These are phyloP conservation scores for Paragyromitra xinjiangensis DNA, from an alignment of 495 filamentous ascomycete species.

Conservation along the genomic window DNA sequence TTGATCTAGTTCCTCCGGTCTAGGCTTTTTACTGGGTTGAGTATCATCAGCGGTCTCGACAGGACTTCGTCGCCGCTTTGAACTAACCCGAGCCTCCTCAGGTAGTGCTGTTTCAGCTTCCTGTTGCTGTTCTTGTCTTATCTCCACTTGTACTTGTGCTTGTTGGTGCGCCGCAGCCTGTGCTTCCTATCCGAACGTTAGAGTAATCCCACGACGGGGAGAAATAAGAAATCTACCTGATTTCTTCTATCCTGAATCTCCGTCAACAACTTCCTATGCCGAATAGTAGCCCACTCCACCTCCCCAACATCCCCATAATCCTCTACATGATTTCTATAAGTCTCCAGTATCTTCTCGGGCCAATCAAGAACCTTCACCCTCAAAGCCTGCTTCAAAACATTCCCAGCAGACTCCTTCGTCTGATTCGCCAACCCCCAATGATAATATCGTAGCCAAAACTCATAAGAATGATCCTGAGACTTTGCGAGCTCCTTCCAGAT, in stretches of 20 bases:
- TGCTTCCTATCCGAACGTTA: constrained; percentile 24
- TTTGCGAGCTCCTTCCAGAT: constrained; percentile 77
- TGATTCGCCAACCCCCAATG: constrained; percentile 75
- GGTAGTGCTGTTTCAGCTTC: constrained; percentile 25
- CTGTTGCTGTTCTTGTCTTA: constrained; percentile 33
- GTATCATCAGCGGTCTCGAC: constrained; percentile 48
- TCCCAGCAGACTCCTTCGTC: constrained; percentile 44
- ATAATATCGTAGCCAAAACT: constrained; percentile 94
- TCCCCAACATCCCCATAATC: constrained; percentile 59
- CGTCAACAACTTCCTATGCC: constrained; percentile 41
- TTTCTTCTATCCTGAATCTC: constrained; percentile 49
- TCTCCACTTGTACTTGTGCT: constrained; percentile 18
- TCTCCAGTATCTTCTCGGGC: constrained; percentile 87
- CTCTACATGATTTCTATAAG: constrained; percentile 78
- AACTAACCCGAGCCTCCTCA: constrained; percentile 37
- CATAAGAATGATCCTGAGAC: constrained; percentile 76
- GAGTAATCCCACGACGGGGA: not conserved
- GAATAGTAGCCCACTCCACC: constrained; percentile 55
- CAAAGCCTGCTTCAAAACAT: constrained; percentile 77
- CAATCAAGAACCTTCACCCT: constrained; percentile 73
- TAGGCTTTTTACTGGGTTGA: constrained; percentile 53
- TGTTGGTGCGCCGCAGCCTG: constrained; percentile 28
- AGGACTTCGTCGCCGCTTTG: constrained; percentile 49
- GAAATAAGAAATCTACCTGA: constrained; percentile 29
- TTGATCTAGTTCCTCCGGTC: constrained; percentile 55